phyloP scores from a whole-genome alignment of 2,329 filamentous ascomycete genomes.

The Lojkania enalia region DNA sequence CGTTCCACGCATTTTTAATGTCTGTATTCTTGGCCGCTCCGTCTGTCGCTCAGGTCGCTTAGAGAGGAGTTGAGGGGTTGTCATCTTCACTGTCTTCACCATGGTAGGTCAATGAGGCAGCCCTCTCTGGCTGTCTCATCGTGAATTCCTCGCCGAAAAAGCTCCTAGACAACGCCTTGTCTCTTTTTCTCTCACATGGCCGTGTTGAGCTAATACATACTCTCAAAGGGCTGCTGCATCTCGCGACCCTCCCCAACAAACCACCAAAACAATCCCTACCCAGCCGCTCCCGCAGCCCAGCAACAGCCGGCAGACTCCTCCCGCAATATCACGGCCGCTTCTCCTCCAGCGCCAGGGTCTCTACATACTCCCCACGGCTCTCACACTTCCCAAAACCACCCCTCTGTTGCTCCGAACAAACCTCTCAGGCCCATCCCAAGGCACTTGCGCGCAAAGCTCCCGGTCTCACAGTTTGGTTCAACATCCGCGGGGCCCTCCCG shows the following conservation, averaged over 20 bases:
- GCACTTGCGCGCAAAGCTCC: constrained; percentile 31
- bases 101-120: no score
- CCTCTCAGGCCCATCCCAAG: constrained; percentile 30
- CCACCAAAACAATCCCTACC: constrained; percentile 4
- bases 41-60: no score
- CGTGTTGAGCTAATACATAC: neutral
- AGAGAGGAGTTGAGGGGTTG: no score
- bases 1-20: no score
- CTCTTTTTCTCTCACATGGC: no score
- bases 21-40: no score
- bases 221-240: constrained; percentile 26
- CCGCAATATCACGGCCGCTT: constrained; percentile 33
- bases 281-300: neutral
- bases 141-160: no score
- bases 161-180: no score
- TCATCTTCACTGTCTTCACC: no score
- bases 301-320: constrained; percentile 16
- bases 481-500: neutral
- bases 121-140: no score
- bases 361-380: constrained; percentile 25
- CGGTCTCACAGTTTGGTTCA: constrained; percentile 27
- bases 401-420: constrained; percentile 28
- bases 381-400: no score
- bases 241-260: constrained; percentile 16
- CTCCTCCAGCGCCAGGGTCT: constrained; percentile 21